A percentile compares a stretch with the other conserved stretches of the same genome.
phyloP scores from a whole-genome alignment of 768 basidiomycete genomes.

The Suillus subalutaceus region DNA sequence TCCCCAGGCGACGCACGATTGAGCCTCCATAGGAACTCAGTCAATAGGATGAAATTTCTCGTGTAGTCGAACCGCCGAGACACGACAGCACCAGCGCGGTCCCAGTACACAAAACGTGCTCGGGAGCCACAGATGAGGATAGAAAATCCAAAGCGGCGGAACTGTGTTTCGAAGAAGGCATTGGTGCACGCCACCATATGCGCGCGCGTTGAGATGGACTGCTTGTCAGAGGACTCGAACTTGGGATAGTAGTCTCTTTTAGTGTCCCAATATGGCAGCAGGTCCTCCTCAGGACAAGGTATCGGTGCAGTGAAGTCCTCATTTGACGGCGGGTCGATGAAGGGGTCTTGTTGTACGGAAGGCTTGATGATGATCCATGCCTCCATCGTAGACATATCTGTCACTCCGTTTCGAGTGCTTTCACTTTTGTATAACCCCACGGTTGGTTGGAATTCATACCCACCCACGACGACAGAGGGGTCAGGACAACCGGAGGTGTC shows the following conservation, averaged over 20 bases:
- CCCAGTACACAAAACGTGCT: conserved; percentile 39
- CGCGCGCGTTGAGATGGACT: not conserved
- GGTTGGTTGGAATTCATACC: not conserved
- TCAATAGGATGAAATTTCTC: conserved; percentile 15
- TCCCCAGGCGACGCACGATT: conserved; percentile 13
- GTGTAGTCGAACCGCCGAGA: conserved; percentile 27
- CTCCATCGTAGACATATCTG: conserved; percentile 4
- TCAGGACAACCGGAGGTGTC: not conserved
- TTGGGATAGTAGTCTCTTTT: not conserved
- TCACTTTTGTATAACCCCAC: not conserved
- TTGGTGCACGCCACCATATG: not conserved
- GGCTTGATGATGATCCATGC: conserved; percentile 3
- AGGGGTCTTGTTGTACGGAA: not conserved
- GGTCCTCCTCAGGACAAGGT: not conserved
- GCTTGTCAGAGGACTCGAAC: not conserved
- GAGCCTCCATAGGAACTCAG: conserved; percentile 31
- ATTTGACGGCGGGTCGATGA: not conserved
- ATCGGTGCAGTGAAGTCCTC: not conserved
- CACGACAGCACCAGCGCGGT: conserved; percentile 35
- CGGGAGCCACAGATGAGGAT: conserved; percentile 27
- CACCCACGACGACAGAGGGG: not conserved
- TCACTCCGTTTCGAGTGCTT: not conserved
- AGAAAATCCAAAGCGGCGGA: conserved; percentile 35
- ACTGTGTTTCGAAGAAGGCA: conserved; percentile 21
- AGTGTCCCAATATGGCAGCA: not conserved